These are phyloP conservation scores for Aquanectria penicillioides DNA, from an alignment of 2,329 filamentous ascomycete species.

Conservation along the genomic window DNA sequence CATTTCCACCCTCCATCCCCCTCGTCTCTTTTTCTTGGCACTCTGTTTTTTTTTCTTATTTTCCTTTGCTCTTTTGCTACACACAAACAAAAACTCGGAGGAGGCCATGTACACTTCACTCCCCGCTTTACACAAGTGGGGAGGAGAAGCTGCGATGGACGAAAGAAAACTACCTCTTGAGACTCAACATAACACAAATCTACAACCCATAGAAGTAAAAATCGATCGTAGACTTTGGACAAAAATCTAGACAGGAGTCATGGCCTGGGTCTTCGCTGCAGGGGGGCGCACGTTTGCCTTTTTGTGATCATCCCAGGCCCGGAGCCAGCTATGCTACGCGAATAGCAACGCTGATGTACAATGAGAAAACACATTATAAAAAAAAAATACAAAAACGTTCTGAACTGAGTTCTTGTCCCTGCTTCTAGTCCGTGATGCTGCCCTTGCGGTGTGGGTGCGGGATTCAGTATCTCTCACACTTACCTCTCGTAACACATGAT, in stretches of 20 bases:
- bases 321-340: constrained; percentile 27
- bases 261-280: constrained; percentile 20
- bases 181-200: constrained; percentile 19
- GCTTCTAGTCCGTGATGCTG: background rate
- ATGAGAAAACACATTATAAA: constrained; percentile 17
- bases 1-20: constrained; percentile 33
- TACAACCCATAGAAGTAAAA: constrained; percentile 28
- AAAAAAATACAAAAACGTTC: constrained; percentile 1
- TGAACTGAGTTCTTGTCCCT: background rate
- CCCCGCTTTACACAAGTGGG: background rate
- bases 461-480: too few relatives aligned
- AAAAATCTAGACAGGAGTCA: constrained; percentile 32
- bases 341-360: constrained; percentile 31
- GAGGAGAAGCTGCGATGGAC: constrained; percentile 10
- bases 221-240: constrained; percentile 31
- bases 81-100: constrained; percentile 33
- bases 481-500: too few relatives aligned
- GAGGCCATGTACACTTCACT: constrained; percentile 7
- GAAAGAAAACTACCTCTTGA: constrained; percentile 14
- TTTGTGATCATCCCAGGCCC: constrained; percentile 15
- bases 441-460: background rate
- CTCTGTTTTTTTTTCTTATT: constrained; percentile 10
- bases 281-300: constrained; percentile 1
- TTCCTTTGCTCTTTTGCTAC: constrained; percentile 35
- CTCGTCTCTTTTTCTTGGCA: constrained; percentile 20